Base-by-base conservation (phyloP, 352 stramenopile species). In the Globisporangium recalcitrans region DNA sequence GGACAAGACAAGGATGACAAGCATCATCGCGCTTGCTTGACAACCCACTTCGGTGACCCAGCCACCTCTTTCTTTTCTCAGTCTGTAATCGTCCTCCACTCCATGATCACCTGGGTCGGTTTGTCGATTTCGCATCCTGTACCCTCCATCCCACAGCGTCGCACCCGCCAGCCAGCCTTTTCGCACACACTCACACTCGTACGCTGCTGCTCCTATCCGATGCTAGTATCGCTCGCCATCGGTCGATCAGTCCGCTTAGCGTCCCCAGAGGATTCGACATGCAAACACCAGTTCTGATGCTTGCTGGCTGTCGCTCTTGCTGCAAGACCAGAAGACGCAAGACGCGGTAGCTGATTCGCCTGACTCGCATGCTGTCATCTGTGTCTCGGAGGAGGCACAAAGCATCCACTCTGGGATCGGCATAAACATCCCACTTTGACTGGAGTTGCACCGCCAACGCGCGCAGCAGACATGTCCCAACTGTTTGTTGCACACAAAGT, bases 371-470 rank as follows among this genome's bases (percentile, higher is more conserved):
- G 46, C 46, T 52, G 46, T 52, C 46, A 52, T 29, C 46, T 16
- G 38, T 10, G 6, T 2, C 6, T 44, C 32, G 0, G 14, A 0
- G 34, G 38, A n/a, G 38, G 8, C 16, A 10, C 16, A 46, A 46
- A 46, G 38, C 38, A 46, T 46, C 38, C 38, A 21, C 38, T 46
- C 16, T 46, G 38, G 38, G 46, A 53, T 53, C 47, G 21, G 47
- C 32, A 53, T 53, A 53, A 53, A 53, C 47, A 53, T 53, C 47
- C 47, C 47, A 53, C 47, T 53, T 5, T 16, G 16, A 22, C 38
- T 46, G 14, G 11, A 46, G 38, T 21, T 6, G 16, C 38, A 46
- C 38, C 19, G n/a, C 6, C 19, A 21, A 46, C 47, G 19, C 47
- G 44, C 44, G 24, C 24, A 53, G 22, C 10, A 21, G 47, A 32